Conservation (phyloP, 2,329 filamentous ascomycete species). For the Aureobasidium pullulans region DNA sequence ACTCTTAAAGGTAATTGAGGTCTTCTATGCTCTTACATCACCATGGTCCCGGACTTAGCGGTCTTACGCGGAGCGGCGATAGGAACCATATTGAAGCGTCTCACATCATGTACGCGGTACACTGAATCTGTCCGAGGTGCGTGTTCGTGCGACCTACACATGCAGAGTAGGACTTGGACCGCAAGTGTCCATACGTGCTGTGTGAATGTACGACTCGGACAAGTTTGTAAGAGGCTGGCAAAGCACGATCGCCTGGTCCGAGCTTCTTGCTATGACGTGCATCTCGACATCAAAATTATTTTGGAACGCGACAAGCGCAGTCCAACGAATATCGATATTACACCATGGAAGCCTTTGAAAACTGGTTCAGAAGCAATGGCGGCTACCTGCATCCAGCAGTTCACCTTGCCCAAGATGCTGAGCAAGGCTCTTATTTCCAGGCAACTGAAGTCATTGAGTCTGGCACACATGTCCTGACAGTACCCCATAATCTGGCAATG, state of each 20-base stretch:
- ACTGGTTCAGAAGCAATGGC: conserved; percentile 26
- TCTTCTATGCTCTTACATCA: neutral
- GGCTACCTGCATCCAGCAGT: conserved; percentile 25
- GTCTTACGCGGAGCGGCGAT: neutral
- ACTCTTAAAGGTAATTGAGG: neutral
- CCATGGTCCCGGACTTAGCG: neutral
- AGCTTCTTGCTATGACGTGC: neutral
- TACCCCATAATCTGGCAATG: conserved; percentile 27
- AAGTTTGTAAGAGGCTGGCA: neutral
- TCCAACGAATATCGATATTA: neutral
- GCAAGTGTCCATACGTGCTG: neutral
- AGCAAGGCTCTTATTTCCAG: conserved; percentile 22
- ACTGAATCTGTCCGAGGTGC: neutral
- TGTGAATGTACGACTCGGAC: neutral
- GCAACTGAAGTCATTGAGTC: conserved; percentile 18
- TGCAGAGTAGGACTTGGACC: too few relatives aligned
- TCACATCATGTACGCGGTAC: neutral
- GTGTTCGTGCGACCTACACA: neutral
- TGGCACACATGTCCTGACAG: conserved; percentile 20
- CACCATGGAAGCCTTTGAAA: conserved; percentile 18
- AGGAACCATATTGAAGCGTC: neutral
- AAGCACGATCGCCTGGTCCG: neutral
- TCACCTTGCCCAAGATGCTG: conserved; percentile 19
- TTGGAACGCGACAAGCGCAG: neutral
- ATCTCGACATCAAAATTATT: neutral